These are phyloP conservation scores for Retiboletus flavoniger DNA, from an alignment of 1,284 basidiomycete species.

Conservation along the genomic window DNA sequence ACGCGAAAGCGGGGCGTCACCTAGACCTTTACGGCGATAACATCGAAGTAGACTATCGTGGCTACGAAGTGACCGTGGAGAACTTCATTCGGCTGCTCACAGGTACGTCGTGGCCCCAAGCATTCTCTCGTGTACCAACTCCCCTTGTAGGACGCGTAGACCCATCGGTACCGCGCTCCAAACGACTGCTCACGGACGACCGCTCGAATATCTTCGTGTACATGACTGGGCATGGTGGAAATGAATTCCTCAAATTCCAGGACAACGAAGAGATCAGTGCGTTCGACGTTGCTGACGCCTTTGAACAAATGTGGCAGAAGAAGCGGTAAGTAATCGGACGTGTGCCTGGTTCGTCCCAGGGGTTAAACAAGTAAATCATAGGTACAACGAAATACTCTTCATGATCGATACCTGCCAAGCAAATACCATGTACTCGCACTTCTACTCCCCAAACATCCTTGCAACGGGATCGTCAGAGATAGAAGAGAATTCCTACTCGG, in stretches of 20 bases:
- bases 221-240: slow-evolving; percentile 97
- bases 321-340: slow-evolving; percentile 56
- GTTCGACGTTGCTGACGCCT: slow-evolving; percentile 93
- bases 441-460: slow-evolving; percentile 95
- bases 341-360: neutral
- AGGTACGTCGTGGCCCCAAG: slow-evolving; percentile 45
- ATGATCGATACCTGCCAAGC: slow-evolving; percentile 99
- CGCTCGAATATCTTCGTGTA: slow-evolving; percentile 96
- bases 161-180: slow-evolving; percentile 80
- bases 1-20: slow-evolving; percentile 73
- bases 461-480: slow-evolving; percentile 88
- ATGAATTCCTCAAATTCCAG: slow-evolving; percentile 99
- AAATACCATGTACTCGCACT: slow-evolving; percentile 91
- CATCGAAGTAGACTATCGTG: slow-evolving; percentile 97
- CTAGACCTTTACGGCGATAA: slow-evolving; percentile 95
- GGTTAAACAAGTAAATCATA: slow-evolving; percentile 31
- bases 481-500: slow-evolving; percentile 94
- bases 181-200: slow-evolving; percentile 88
- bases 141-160: slow-evolving; percentile 61
- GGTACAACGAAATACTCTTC: slow-evolving; percentile 96
- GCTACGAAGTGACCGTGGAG: slow-evolving; percentile 97
- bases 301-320: slow-evolving; percentile 99
- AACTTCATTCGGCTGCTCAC: slow-evolving; percentile 91
- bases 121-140: neutral
- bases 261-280: slow-evolving; percentile 98